Evolutionary conservation across 1,284 basidiomycete species (phyloP), one percentile per base, ranked within the genome.

Genomic region (Coriolopsis trogii): DNA sequence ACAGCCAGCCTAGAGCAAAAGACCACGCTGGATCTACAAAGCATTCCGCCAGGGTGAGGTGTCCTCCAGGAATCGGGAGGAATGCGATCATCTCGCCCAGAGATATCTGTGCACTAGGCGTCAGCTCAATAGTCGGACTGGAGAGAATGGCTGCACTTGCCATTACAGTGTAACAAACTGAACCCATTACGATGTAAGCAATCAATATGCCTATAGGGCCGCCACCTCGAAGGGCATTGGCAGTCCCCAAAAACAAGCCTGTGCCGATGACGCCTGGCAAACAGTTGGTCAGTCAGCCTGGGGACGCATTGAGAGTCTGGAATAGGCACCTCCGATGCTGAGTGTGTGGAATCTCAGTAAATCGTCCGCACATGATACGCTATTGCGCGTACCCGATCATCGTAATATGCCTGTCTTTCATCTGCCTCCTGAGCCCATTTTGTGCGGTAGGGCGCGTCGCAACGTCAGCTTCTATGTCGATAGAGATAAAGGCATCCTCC

Each of bases 1-100:
- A 91, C 63, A 90, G 86, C 87, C 87, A 93, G 10, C 89, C 90
- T 82, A 89, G 84, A 13, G 90, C 81, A 63, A 93, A 93, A 1
- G 86, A 86, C 53, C 93, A 77, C 2, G 91, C 87, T 5, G 87
- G 85, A 63, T 91, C 84, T 24, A 93, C 85, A 65, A 92, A 92
- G 36, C 89, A 84, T 57, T 83, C 83, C 4, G 91, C 88, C 31
- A 93, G 75, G 43, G 81, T 86, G 67, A 94, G 89, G 67, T 93
- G 91, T 5, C 91, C 84, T 55, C 84, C 87, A 41, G 68, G 69
- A 0, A 79, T 52, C 6, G 75, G 75, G n/a, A 72, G 61, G 51
- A 66, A 69, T 1, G 70, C 63, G 16, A 67, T 54, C 70, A 71
- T 70, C 45, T 71, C 69, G 3, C 67, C 70, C 3, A 72, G 76